These are phyloP conservation scores for Tuber brumale DNA, from an alignment of 495 filamentous ascomycete species.

Conservation along the genomic window DNA sequence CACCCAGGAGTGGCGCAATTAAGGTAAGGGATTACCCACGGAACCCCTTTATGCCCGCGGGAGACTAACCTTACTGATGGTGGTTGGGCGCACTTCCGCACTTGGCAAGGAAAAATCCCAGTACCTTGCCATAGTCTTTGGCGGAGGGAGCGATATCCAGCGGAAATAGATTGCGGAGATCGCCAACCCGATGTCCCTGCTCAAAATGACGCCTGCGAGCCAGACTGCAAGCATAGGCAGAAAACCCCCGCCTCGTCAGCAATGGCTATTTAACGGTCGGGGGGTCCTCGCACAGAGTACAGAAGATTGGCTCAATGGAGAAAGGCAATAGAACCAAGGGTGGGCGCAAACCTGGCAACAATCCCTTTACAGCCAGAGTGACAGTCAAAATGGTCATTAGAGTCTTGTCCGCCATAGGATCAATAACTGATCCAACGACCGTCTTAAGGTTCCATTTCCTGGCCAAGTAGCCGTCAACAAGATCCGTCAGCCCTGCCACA, in stretches of 20 bases:
- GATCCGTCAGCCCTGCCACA: slow-evolving; percentile 85
- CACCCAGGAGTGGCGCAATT: neutral
- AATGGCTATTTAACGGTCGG: slow-evolving; percentile 7
- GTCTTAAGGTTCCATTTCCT: slow-evolving; percentile 79
- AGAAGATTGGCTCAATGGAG: neutral
- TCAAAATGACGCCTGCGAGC: slow-evolving; percentile 80
- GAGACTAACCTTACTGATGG: slow-evolving; percentile 66
- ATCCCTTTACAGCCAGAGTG: slow-evolving; percentile 70
- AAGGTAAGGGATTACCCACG: neutral
- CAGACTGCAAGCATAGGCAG: slow-evolving; percentile 53
- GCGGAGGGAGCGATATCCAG: slow-evolving; percentile 84
- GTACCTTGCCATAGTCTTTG: slow-evolving; percentile 87
- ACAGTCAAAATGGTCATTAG: slow-evolving; percentile 89
- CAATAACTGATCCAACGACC: slow-evolving; percentile 91
- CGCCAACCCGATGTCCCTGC: slow-evolving; percentile 79
- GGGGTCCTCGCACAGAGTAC: neutral
- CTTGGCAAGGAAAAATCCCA: slow-evolving; percentile 95
- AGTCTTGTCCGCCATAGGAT: slow-evolving; percentile 93
- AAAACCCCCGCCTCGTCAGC: slow-evolving; percentile 5
- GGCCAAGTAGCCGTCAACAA: slow-evolving; percentile 88
- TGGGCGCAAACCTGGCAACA: slow-evolving; percentile 60
- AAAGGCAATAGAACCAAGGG: slow-evolving; percentile 10
- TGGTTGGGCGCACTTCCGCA: slow-evolving; percentile 87
- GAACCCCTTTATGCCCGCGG: neutral
- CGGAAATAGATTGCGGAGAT: slow-evolving; percentile 88